phyloP scores from a whole-genome alignment of 768 basidiomycete genomes.

The Suillus variegatus region DNA sequence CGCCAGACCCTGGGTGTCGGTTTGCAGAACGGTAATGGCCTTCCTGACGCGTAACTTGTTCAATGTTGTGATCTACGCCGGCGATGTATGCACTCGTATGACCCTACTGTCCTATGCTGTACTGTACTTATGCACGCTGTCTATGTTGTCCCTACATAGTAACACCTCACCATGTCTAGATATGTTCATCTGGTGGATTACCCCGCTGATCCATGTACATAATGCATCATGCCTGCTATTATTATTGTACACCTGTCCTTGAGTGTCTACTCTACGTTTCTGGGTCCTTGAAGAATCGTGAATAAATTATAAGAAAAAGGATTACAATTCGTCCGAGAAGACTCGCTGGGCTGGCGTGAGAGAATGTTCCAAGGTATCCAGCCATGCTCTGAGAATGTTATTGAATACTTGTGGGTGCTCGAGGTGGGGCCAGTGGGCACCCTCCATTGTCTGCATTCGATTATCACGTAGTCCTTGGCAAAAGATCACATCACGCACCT shows the following conservation, averaged over 20 bases:
- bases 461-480: constrained; percentile 36
- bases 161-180: not conserved
- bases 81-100: not conserved
- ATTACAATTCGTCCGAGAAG: not conserved
- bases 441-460: constrained; percentile 44
- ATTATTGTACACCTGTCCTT: not conserved
- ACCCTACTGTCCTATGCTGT: constrained; percentile 5
- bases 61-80: not conserved
- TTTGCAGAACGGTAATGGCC: constrained; percentile 24
- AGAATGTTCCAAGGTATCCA: constrained; percentile 24
- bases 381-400: constrained; percentile 51
- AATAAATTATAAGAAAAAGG: not conserved
- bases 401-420: constrained; percentile 60
- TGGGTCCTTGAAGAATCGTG: not conserved
- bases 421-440: constrained; percentile 70
- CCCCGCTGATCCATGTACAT: not conserved
- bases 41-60: not conserved
- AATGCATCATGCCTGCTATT: constrained; percentile 1
- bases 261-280: not conserved
- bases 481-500: constrained; percentile 32
- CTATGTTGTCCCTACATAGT: not conserved
- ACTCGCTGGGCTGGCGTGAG: not conserved
- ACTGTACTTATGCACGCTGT: constrained; percentile 1
- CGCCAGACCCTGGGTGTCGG: constrained; percentile 60
- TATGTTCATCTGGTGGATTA: not conserved